Base-by-base conservation (phyloP, 768 basidiomycete species). In the Phlegmacium glaucopus region DNA sequence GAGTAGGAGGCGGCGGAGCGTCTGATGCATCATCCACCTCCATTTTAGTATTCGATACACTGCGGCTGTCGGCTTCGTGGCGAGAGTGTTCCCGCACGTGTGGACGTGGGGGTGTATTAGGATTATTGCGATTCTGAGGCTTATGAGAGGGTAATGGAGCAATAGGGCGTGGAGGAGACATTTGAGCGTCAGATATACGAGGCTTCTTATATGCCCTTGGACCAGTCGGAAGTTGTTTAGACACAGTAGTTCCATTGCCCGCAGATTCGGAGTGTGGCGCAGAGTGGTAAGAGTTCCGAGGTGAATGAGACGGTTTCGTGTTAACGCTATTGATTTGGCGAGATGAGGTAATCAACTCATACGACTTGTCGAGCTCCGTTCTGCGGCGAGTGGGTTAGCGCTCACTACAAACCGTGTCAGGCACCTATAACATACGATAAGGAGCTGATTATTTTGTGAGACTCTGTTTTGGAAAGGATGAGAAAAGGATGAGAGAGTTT, bases 131-230 rank as follows among this genome's bases (percentile, higher is more conserved):
- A 22, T 48, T 32, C 44, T 56, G 56, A 13, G 61, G 53, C 44
- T 67, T 66, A 44, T 66, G 57, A 25, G 63, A 54, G 34, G 64
- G 42, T 40, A 59, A 56, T 51, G 62, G 53, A 53, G 59, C 30
- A 55, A 54, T 34, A 11, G 32, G 42, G 51, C 58, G 55, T 17
- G 52, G 56, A 13, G 64, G 65, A 34, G 72, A 56, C 45, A 58
- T 45, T 15, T 68, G 70, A 6, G 71, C 30, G 13, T 87, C 85
- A 10, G 86, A 82, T 5, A 90, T 67, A 9, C 90, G 83, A 12
- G 80, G 82, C 58, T 86, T 87, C 72, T 92, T 92, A 65, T 87
- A 74, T 18, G 86, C 85, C 45, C 90, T 79, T 3, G 90, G 90
- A 9, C 82, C 90, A 0, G 88, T 92, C 0, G 90, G 90, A 6